Conservation (phyloP, 148 eudicot species). For the Oxyria digyna region DNA sequence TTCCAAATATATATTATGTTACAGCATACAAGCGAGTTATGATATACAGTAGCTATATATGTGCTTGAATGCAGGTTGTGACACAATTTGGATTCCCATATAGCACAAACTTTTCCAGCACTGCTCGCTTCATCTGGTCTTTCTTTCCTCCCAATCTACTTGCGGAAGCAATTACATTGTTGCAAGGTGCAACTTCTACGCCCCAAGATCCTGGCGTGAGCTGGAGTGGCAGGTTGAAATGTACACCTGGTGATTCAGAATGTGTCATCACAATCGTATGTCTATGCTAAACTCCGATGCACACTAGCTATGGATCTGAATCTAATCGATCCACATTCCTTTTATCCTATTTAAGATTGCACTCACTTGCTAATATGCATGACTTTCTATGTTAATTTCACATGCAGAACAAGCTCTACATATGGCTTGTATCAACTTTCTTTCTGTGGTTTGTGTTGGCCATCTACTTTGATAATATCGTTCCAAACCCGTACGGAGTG, state of each 20-base stretch:
- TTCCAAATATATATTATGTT: background rate
- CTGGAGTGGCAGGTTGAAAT: constrained; percentile 45
- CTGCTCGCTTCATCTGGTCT: constrained; percentile 27
- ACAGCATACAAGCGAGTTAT: background rate
- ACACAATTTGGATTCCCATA: constrained; percentile 35
- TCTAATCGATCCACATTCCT: no score
- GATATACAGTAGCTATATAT: background rate
- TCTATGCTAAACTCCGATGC: background rate
- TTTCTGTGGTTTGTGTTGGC: constrained; percentile 61
- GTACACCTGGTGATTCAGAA: constrained; percentile 34
- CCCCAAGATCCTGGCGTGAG: constrained; percentile 32
- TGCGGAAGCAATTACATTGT: constrained; percentile 41
- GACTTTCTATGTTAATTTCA: background rate
- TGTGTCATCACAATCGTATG: constrained; percentile 56
- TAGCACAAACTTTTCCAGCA: constrained; percentile 8
- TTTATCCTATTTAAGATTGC: no score
- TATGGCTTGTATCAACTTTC: constrained; percentile 44
- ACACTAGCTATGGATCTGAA: no score
- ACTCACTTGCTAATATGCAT: no score
- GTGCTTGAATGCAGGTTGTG: constrained; percentile 32
- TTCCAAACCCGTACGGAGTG: constrained; percentile 74
- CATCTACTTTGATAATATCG: constrained; percentile 79
- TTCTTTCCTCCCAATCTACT: constrained; percentile 64
- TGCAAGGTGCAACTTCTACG: constrained; percentile 25
- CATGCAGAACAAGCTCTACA: constrained; percentile 68